phyloP scores from a whole-genome alignment of 495 filamentous ascomycete species.

The Thermothielavioides terrestris region DNA sequence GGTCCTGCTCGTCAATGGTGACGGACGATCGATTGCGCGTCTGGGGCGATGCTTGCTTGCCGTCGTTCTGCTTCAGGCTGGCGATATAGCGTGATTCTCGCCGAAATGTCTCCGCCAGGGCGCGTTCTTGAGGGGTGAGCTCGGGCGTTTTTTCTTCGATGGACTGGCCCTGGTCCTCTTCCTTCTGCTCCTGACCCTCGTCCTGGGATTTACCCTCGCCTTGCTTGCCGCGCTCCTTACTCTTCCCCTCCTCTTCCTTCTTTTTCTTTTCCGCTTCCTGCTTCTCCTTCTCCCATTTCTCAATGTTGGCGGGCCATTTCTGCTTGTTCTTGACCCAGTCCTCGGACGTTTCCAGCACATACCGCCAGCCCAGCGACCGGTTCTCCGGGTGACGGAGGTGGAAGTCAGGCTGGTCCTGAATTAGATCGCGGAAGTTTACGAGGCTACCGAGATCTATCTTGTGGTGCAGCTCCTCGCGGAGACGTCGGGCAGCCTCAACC shows the following conservation, averaged over 20 bases:
- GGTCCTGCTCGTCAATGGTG: constrained; percentile 17
- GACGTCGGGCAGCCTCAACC: not conserved
- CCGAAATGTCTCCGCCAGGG: not conserved
- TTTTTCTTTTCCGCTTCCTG: not conserved
- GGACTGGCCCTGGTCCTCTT: not conserved
- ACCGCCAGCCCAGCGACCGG: constrained; percentile 12
- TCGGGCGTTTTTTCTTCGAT: not conserved
- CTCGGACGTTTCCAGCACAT: constrained; percentile 13
- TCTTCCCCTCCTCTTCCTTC: not conserved
- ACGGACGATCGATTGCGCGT: constrained; percentile 13
- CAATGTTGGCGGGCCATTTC: constrained; percentile 6
- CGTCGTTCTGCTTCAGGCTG: constrained; percentile 7
- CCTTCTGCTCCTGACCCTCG: not conserved
- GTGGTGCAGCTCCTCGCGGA: not conserved
- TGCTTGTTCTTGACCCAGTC: constrained; percentile 14
- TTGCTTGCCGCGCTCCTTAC: too few relatives aligned
- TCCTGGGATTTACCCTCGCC: not conserved
- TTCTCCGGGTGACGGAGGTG: constrained; percentile 10
- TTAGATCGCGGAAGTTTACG: constrained; percentile 16
- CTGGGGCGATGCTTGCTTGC: constrained; percentile 5
- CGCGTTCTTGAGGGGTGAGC: constrained; percentile 5
- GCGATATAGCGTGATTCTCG: not conserved
- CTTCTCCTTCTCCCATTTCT: not conserved
- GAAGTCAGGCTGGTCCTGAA: constrained; percentile 3
- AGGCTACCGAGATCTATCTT: not conserved